Conservation (phyloP, 2,329 filamentous ascomycete genomes). For the Septoria linicola region DNA sequence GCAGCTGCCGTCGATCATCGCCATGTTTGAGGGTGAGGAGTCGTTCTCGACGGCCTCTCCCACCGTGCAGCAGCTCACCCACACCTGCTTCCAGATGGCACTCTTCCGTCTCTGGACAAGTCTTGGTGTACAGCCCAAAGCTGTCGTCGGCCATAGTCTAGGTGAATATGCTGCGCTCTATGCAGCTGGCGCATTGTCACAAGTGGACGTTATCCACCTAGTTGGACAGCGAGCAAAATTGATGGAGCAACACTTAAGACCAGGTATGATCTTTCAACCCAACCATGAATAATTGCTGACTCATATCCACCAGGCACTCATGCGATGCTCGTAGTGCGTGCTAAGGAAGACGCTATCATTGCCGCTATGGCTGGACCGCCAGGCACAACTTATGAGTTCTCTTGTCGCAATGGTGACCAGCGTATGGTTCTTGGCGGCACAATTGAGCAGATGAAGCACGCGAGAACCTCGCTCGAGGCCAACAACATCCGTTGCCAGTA, state of each 20-base stretch:
- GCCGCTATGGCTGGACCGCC: constrained; percentile 5
- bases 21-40: neutral
- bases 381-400: constrained; percentile 20
- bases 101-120: constrained; percentile 28
- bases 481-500: constrained; percentile 16
- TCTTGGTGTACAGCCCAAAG: neutral
- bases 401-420: constrained; percentile 29
- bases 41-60: neutral
- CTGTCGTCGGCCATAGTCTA: constrained; percentile 28
- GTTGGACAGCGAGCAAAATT: constrained; percentile 39
- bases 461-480: constrained; percentile 11
- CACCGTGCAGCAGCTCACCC: constrained; percentile 41
- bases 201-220: constrained; percentile 34
- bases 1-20: neutral
- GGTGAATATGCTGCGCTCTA: constrained; percentile 19
- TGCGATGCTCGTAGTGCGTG: constrained; percentile 24
- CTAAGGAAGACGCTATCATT: constrained; percentile 8
- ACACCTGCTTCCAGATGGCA: constrained; percentile 45
- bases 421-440: constrained; percentile 27
- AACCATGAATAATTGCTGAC: no score
- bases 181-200: constrained; percentile 19
- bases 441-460: constrained; percentile 18
- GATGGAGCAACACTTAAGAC: constrained; percentile 19
- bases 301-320: no score
- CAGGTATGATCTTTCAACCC: no score